Percentiles rank a stretch among this genome's conserved stretches.
Evolutionary conservation across 2,329 filamentous ascomycete genomes (phyloP).

Genomic region (Aspergillus quadrilineatus): DNA sequence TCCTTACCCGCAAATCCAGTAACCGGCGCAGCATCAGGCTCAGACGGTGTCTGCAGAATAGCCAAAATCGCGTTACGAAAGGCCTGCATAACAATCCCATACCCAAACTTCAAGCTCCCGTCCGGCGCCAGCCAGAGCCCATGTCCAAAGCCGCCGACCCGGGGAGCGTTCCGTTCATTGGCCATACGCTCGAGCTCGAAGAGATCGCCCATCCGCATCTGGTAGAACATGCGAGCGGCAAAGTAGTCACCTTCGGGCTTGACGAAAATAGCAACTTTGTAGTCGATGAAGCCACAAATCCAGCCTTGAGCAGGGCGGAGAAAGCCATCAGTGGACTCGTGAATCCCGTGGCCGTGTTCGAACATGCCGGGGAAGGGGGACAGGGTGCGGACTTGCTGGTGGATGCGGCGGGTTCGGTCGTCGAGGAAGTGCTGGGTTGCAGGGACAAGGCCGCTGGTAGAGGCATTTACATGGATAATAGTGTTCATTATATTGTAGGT

Average conservation of each 20-base stretch:
- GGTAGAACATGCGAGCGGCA: neutral
- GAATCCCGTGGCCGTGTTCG: neutral
- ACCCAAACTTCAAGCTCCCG: neutral
- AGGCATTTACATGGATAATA: too few species aligned
- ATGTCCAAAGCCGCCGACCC: neutral
- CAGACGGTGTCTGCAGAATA: neutral
- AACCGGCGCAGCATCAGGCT: neutral
- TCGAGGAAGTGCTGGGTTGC: neutral
- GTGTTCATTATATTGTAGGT: too few species aligned
- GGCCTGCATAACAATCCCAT: neutral
- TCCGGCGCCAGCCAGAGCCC: neutral
- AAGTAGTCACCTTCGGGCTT: neutral
- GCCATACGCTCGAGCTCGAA: neutral
- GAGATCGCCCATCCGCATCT: neutral
- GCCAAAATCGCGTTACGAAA: neutral
- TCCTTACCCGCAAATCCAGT: neutral
- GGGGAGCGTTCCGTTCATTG: neutral
- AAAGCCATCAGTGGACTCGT: neutral
- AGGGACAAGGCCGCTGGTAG: too few species aligned
- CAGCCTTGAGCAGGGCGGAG: neutral
- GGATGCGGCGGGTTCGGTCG: neutral
- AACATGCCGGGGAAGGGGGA: neutral
- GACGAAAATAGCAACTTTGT: neutral
- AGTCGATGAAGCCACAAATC: neutral
- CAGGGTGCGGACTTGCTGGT: neutral